Conservation (phyloP, 2,329 filamentous ascomycete genomes). For the Thelonectria blattea region DNA sequence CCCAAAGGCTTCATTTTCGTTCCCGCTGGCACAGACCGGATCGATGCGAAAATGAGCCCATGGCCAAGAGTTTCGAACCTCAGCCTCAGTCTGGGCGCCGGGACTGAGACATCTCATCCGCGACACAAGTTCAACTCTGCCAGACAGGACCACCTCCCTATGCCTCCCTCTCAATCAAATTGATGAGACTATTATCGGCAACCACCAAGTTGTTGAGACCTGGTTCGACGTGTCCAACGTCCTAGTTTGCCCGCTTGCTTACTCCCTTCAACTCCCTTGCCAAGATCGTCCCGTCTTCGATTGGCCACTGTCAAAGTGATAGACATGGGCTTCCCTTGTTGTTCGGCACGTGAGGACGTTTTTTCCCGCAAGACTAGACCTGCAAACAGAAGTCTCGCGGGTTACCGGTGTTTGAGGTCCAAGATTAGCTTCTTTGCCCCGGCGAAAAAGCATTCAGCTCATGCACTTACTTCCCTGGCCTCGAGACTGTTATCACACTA, state of each 20-base stretch:
- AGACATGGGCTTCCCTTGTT: slow-evolving; percentile 3
- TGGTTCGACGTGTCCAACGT: neutral
- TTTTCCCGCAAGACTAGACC: neutral
- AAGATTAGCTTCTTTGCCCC: slow-evolving; percentile 24
- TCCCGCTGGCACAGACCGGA: neutral
- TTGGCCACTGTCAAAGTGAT: neutral
- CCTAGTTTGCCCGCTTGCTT: neutral
- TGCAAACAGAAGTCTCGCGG: slow-evolving; percentile 5
- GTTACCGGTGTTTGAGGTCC: slow-evolving; percentile 27
- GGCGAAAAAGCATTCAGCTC: slow-evolving; percentile 30
- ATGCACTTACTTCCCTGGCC: slow-evolving; percentile 18
- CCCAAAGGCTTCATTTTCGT: neutral
- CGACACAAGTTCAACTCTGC: neutral
- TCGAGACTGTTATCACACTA: slow-evolving; percentile 5
- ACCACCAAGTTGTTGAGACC: neutral
- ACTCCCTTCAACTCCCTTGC: neutral
- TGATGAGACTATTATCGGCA: neutral
- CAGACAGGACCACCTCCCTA: neutral
- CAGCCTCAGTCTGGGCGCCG: neutral
- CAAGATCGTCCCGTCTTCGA: slow-evolving; percentile 3
- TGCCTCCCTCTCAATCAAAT: neutral
- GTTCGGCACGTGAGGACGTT: neutral
- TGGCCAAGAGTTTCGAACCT: neutral
- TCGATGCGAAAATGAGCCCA: neutral
- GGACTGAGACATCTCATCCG: neutral